Conservation (phyloP, 257 asterid species). For the Fraxinus americana region DNA sequence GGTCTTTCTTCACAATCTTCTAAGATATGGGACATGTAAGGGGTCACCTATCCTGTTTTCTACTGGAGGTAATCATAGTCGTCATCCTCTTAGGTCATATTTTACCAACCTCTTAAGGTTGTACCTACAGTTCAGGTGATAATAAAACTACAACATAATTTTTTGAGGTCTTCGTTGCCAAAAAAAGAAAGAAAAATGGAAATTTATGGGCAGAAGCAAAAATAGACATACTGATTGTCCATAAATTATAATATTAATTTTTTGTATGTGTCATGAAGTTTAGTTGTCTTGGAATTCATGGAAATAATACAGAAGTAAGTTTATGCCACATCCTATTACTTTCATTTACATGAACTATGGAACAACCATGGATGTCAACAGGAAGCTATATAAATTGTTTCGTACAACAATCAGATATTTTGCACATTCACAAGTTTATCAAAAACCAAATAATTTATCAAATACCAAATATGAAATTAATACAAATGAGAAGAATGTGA, state of each 20-base stretch:
- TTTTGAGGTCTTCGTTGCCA: background rate
- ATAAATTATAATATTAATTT: background rate
- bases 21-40: background rate
- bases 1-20: background rate
- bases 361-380: background rate
- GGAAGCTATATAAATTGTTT: background rate
- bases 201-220: background rate
- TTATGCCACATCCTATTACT: background rate
- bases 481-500: background rate
- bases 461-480: background rate
- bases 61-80: too few relatives aligned
- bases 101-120: too few relatives aligned
- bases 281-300: background rate
- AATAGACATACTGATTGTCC: background rate
- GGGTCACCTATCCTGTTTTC: too few relatives aligned
- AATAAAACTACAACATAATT: background rate
- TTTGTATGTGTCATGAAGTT: background rate
- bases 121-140: background rate
- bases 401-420: background rate
- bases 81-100: too few relatives aligned
- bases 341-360: background rate
- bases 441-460: background rate
- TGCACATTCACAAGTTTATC: background rate
- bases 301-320: background rate
- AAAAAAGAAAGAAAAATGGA: background rate